Evolutionary conservation across 2,329 filamentous ascomycete genomes (phyloP).

Genomic region (Ophiostoma ips): DNA sequence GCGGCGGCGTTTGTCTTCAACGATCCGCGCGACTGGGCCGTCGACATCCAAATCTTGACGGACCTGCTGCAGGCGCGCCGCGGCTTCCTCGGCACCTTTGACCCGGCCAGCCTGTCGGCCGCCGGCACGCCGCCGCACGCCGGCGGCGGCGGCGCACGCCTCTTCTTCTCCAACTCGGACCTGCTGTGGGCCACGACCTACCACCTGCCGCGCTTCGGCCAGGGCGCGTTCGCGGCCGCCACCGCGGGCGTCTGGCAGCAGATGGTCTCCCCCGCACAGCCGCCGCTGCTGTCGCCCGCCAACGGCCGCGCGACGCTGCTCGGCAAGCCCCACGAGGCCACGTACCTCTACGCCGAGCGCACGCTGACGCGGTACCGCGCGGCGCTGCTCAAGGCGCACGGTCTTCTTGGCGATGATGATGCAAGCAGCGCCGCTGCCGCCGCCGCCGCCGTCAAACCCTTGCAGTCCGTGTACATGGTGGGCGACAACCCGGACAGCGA

Average conservation of each 20-base stretch:
- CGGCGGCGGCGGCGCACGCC: constrained; percentile 64
- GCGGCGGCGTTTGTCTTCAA: constrained; percentile 91
- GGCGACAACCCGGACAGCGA: constrained; percentile 85
- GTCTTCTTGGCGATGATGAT: too few relatives aligned
- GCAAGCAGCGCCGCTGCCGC: too few relatives aligned
- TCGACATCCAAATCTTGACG: constrained; percentile 72
- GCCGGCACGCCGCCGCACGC: constrained; percentile 48
- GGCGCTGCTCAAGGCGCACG: constrained; percentile 32
- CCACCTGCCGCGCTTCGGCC: constrained; percentile 73
- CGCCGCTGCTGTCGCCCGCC: constrained; percentile 28
- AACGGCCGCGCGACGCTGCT: constrained; percentile 44
- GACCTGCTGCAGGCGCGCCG: constrained; percentile 67
- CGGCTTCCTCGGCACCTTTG: constrained; percentile 74
- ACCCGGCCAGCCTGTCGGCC: constrained; percentile 25
- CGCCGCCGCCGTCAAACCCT: constrained; percentile 21
- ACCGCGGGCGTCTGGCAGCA: constrained; percentile 67
- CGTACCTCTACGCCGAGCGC: constrained; percentile 74
- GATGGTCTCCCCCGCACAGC: constrained; percentile 53
- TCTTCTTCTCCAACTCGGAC: constrained; percentile 87
- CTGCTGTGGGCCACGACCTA: constrained; percentile 79
- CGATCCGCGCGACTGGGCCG: constrained; percentile 89
- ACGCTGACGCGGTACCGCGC: constrained; percentile 48
- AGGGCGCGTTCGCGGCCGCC: constrained; percentile 78
- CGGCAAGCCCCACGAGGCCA: constrained; percentile 67
- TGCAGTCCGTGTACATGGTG: constrained; percentile 81